Base-by-base conservation (phyloP, 768 basidiomycete species). In the Podaxis pistillaris region DNA sequence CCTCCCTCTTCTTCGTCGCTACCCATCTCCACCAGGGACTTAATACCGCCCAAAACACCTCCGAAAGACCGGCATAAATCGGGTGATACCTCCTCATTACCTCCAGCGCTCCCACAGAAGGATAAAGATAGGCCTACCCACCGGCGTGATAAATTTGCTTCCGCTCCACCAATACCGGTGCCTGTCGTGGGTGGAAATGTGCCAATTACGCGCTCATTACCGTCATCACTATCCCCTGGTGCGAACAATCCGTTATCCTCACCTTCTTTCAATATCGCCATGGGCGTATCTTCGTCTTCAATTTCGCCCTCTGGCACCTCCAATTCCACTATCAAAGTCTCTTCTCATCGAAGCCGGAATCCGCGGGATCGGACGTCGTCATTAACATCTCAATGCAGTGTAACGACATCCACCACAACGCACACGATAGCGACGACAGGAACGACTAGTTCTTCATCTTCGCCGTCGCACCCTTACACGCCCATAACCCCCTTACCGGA, bases 1-100 rank as follows among this genome's bases (percentile, higher is more conserved):
- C 33, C 33, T n/a, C 72, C 60, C 61, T 65, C 59, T 46, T 64
- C 70, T 17, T 59, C 68, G 41, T 65, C 71, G 15, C 52, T 65
- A 46, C 58, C 71, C 49, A 67, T 69, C 17, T 65, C 68, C 36
- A 71, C 67, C 5, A 63, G 60, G 33, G 37, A 54, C 26, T 62
- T 60, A 12, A 54, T 60, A 36, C 64, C 62, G 36, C 65, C 65
- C 46, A 63, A 63, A 64, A 63, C 41, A 60, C 47, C 46, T 9
- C 61, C 36, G 36, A 55, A 56, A 22, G 61, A 56, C 13, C 33
- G 61, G 15, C 46, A 56, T 33, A 44, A 50, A 3, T n/a, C 56
- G 24, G 50, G 55, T 37, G 55, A 26, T 41, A 33, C 49, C 19
- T 7, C 58, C 22, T 37, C 58, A 40, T 4, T 52, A 30, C 24